A percentile compares a stretch with the other conserved stretches of the same genome.
These are phyloP conservation scores for Globisporangium sylvaticum DNA, from an alignment of 352 stramenopile species.

Conservation along the genomic window DNA sequence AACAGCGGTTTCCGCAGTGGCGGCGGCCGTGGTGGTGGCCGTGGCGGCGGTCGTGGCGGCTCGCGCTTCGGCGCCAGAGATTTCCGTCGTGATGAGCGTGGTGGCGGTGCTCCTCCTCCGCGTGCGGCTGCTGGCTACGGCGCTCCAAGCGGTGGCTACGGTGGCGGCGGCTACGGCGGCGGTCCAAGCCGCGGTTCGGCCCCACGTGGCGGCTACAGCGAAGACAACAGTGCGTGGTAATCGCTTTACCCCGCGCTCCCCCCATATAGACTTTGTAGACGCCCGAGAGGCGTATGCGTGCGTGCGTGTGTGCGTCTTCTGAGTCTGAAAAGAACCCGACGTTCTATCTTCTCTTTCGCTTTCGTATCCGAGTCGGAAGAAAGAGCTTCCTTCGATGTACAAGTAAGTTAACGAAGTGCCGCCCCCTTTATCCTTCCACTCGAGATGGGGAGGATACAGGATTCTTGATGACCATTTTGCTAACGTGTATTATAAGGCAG, in stretches of 20 bases:
- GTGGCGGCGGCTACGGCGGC: constrained; percentile 21
- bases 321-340: constrained; percentile 24
- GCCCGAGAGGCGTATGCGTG: constrained; percentile 15
- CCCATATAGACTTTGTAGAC: constrained; percentile 30
- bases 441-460: constrained; percentile 33
- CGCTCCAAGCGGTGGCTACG: constrained; percentile 28
- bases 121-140: constrained; percentile 18
- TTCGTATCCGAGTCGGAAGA: constrained; percentile 62
- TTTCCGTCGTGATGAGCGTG: constrained; percentile 77
- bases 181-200: constrained; percentile 33
- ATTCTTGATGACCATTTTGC: constrained; percentile 60
- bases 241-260: constrained; percentile 15
- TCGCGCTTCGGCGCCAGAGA: constrained; percentile 85
- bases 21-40: constrained; percentile 39
- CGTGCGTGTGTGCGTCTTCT: constrained; percentile 20
- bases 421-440: constrained; percentile 38
- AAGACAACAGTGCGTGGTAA: constrained; percentile 90
- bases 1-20: constrained; percentile 72
- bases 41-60: constrained; percentile 51
- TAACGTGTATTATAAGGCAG: constrained; percentile 73
- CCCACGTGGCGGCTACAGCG: constrained; percentile 41
- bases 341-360: constrained; percentile 22
- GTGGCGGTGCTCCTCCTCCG: constrained; percentile 21
- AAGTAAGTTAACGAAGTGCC: constrained; percentile 58
- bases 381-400: constrained; percentile 75